Conservation (phyloP, 352 stramenopile genomes). For the Phytophthora fragariae region DNA sequence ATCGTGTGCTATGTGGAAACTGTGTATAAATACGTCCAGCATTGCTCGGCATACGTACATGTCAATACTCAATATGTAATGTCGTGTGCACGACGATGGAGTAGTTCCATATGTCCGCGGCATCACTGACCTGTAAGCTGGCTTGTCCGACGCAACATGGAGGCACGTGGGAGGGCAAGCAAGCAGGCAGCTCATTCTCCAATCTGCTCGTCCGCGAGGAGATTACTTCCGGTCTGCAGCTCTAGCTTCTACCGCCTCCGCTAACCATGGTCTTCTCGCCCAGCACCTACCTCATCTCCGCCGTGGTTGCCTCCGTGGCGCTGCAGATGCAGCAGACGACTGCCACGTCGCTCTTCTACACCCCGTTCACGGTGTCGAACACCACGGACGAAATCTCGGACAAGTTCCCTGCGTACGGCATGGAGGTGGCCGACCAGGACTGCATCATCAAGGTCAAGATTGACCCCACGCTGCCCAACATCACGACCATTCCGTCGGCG, state of each 20-base stretch:
- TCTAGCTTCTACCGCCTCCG: background rate
- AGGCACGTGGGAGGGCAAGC: background rate
- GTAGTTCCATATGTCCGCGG: background rate
- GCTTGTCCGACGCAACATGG: background rate
- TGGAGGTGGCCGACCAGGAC: conserved; percentile 21
- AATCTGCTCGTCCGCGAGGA: conserved; percentile 38
- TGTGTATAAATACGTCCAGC: background rate
- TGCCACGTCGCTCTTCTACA: conserved; percentile 34
- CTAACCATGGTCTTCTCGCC: conserved; percentile 39
- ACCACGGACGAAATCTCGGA: conserved; percentile 18
- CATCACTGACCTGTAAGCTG: background rate
- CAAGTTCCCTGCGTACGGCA: conserved; percentile 21
- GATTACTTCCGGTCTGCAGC: conserved; percentile 29
- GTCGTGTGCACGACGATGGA: background rate
- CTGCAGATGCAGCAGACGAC: conserved; percentile 32
- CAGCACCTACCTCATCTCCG: conserved; percentile 36
- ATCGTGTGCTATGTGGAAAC: conserved; percentile 10
- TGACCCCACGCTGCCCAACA: conserved; percentile 38
- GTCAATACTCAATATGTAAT: no score
- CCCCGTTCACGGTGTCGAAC: conserved; percentile 9
- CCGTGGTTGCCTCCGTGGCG: conserved; percentile 23
- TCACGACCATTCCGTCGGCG: conserved; percentile 29
- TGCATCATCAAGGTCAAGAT: conserved; percentile 14
- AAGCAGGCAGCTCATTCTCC: conserved; percentile 18
- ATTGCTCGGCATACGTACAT: background rate